Evolutionary conservation across 768 basidiomycete species (phyloP), one percentile per base, ranked within the genome.

Genomic region (Paxillus involutus): DNA sequence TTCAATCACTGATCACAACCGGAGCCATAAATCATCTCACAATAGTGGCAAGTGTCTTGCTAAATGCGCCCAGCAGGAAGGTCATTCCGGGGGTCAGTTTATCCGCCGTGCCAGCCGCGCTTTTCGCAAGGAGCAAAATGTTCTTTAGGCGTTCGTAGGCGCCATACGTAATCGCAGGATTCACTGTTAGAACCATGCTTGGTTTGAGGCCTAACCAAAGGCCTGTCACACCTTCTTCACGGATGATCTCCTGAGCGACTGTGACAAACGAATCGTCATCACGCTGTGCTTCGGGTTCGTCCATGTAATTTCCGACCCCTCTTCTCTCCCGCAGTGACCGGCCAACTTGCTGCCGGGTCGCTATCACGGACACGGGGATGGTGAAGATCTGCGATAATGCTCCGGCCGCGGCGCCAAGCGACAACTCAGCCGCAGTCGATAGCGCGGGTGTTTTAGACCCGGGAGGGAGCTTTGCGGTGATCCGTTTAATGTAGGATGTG

Each of bases 81-180:
- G 88, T 80, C 67, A 82, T 77, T 62, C 83, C 84, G 1, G 95
- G 91, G 0, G 85, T 80, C 68, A 98, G 75, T 65, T 91, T 94
- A 3, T 72, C 73, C 7, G 65, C 69, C 0, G 73, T 62, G 3
- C 74, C 77, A 9, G 76, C 74, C 32, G 70, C 73, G 10, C 75
- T 70, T 64, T 77, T 74, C 6, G 84, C 83, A 35, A 84, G 71
- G 19, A 93, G 71, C 33, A 92, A 68, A 3, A 90, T 57, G 42
- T 77, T 80, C 75, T 98, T 98, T 52, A 98, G 77, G 41, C 97
- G 83, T 74, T 98, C 96, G 66, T 91, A 98, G 39, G 87, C 78
- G 46, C 97, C 97, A 65, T 96, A 98, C 1, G 96, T 99, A 70
- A 99, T 98, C 21, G 96, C 94, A 5, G 97, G 96, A 71, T 98